Conservation (phyloP, 2,329 filamentous ascomycete species). For the Arthrobotrys pseudoclavata region DNA sequence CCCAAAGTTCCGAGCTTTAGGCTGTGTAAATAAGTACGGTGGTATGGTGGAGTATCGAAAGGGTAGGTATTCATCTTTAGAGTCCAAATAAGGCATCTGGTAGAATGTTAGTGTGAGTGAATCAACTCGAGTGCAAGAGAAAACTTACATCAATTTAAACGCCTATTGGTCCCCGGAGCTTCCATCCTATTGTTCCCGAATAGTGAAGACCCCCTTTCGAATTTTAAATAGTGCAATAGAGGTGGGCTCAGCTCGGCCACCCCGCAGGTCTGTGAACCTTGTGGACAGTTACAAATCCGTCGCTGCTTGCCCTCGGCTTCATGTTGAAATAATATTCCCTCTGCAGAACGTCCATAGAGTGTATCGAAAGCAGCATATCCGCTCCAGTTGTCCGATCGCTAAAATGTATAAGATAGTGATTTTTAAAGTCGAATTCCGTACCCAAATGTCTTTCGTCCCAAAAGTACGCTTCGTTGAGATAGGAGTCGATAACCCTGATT, state of each 20-base stretch:
- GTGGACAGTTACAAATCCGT: slow-evolving; percentile 37
- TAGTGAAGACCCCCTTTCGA: slow-evolving; percentile 20
- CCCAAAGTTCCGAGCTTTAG: background rate
- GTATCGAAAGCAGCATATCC: slow-evolving; percentile 38
- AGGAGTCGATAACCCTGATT: slow-evolving; percentile 35
- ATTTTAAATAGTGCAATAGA: background rate
- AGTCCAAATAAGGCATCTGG: slow-evolving; percentile 19
- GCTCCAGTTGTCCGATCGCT: slow-evolving; percentile 38
- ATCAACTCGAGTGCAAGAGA: background rate
- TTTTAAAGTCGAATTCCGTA: slow-evolving; percentile 36
- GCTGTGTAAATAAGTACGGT: slow-evolving; percentile 8
- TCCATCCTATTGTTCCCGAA: background rate
- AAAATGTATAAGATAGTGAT: slow-evolving; percentile 31
- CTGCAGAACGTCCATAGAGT: slow-evolving; percentile 36
- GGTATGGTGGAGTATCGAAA: slow-evolving; percentile 27
- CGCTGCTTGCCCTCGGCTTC: slow-evolving; percentile 28
- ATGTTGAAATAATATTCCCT: slow-evolving; percentile 45
- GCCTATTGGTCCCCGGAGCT: background rate
- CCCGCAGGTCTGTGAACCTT: slow-evolving; percentile 15
- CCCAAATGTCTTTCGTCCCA: slow-evolving; percentile 46
- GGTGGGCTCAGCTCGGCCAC: slow-evolving; percentile 33
- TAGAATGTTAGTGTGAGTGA: background rate
- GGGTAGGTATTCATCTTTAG: slow-evolving; percentile 19
- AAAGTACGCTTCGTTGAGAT: slow-evolving; percentile 33
- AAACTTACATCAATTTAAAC: background rate